Evolutionary conservation across 2,329 filamentous ascomycete species (phyloP).

Genomic region (Taxawa tesnikishii): DNA sequence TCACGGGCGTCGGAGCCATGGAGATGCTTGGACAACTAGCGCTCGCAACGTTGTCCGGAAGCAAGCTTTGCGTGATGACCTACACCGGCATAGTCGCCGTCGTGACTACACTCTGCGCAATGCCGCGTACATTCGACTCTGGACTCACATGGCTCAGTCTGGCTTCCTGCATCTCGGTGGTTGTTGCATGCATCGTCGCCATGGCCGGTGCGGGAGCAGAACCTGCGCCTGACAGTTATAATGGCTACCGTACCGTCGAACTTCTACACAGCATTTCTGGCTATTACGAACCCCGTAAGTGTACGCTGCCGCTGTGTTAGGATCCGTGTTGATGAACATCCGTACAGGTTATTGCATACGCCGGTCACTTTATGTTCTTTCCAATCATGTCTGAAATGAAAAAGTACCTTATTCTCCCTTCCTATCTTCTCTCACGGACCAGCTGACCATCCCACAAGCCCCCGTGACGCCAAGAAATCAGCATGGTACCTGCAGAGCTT

Average conservation of each 20-base stretch:
- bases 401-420: not conserved
- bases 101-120: not conserved
- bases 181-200: not conserved
- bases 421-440: too few relatives aligned
- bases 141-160: not conserved
- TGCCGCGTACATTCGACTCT: not conserved
- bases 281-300: not conserved
- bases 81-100: slow-evolving; percentile 1
- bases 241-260: not conserved
- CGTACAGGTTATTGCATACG: not conserved
- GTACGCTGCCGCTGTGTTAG: too few relatives aligned
- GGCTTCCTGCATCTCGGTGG: not conserved
- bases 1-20: not conserved
- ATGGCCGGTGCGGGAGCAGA: not conserved
- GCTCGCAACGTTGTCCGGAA: not conserved
- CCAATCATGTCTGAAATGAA: slow-evolving; percentile 2
- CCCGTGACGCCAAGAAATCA: not conserved
- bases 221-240: not conserved
- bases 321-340: too few relatives aligned
- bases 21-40: not conserved
- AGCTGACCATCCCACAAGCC: not conserved
- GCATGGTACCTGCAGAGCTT: slow-evolving; percentile 35
- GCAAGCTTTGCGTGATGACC: not conserved
- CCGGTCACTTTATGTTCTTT: slow-evolving; percentile 1
- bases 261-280: not conserved